Evolutionary conservation across 768 basidiomycete genomes (phyloP), one percentile per base, ranked within the genome.

Genomic region (Xerocomellus intermedius): DNA sequence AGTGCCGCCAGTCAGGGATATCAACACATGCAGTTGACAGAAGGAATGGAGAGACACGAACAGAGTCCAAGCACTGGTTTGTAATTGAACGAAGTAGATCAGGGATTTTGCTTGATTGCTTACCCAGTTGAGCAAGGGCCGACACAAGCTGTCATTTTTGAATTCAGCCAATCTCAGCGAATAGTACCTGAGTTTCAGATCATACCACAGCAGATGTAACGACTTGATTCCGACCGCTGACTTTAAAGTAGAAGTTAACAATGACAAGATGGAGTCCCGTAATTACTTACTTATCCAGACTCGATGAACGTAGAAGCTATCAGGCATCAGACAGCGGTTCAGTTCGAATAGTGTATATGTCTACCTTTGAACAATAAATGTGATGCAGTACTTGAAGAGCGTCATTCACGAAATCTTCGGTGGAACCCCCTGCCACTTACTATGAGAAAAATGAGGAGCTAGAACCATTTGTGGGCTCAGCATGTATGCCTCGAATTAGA

Each of bases 321-420:
- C 3, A 10, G 3, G 0, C 2, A n/a, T 62, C 14, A 58, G 53
- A 19, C 8, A 33, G 42, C 3, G 8, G 2, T 32, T 33, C 32
- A 41, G 21, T 19, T 10, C 17, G 36, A 3, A 36, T 9, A n/a
- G 8, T 3, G 36, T 30, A 17, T 21, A 14, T 12, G 2, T 26
- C 12, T 52, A 67, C 66, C 62, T 36, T 36, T 68, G 61, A 7
- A 67, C 66, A n/a, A 56, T 35, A 37, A 68, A 68, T 2, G 62
- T 55, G 37, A 62, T 35, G 12, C 37, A 52, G 38, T 47, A 58
- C 66, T 68, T 44, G 36, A 59, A 49, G 5, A 30, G 14, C 2
- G 28, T 63, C 39, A 33, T 30, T 36, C 32, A 16, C 16, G 21
- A 37, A 21, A 37, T 3, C 16, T 4, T 48, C 2, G 16, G 16